Evolutionary conservation across 1,284 basidiomycete genomes (phyloP), one percentile per base, ranked within the genome.

Genomic region (Microbotryomycetes sp.): DNA sequence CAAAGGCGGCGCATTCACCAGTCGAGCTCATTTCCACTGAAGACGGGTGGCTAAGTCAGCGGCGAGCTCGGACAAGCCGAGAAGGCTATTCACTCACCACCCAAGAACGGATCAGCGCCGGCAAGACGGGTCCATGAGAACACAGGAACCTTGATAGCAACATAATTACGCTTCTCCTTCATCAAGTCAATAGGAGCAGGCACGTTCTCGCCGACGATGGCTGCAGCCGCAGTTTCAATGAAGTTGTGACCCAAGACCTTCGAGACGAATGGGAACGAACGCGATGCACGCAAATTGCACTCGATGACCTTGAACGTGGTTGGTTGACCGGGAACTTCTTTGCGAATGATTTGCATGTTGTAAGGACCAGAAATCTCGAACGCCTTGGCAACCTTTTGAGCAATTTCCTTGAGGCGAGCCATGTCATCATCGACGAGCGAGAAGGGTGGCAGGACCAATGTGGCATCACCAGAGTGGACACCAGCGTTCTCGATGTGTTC

Each of bases 401-500:
- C 91, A 68, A 98, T 97, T 56, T 81, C 82, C 81, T 97, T 98
- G 67, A 97, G 80, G 62, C 92, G 88, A 15, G 80, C 81, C 79
- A 98, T 85, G 73, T 98, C 94, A 48, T 77, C 73, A 49, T 85
- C 79, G 62, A 79, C 78, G 48, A 97, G 81, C 2, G 91, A 89
- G 80, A 91, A 88, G 7, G 96, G 96, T n/a, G 96, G 96, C 22
- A 98, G 85, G 63, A 98, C 92, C 60, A 98, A 84, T 0, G 94
- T 98, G 19, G 96, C 96, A 75, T 98, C 96, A 62, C 96, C 96
- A 60, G 96, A 98, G 79, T 98, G 94, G 16, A 98, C 92, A 78
- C 96, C 94, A 16, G 96, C 96, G 73, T 97, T 93, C 80, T 99
- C 96, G 68, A 99, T 92, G 76, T 99, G 94, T 77, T 99, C 94